These are phyloP conservation scores for Styphnolobium japonicum DNA, from an alignment of 306 rosid species.

Conservation along the genomic window DNA sequence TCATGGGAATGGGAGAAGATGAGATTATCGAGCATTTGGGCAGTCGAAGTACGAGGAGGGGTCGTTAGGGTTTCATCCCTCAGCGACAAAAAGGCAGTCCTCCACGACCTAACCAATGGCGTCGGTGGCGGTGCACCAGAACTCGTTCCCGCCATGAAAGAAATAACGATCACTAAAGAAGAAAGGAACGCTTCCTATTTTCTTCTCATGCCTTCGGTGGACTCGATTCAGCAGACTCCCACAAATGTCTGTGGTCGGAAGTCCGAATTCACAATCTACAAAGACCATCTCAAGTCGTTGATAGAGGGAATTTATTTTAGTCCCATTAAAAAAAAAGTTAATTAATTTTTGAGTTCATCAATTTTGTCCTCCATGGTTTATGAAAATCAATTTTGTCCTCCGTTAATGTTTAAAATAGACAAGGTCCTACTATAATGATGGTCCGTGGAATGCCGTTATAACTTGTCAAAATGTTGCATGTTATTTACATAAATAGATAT, in stretches of 20 bases:
- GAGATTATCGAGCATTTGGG: slow-evolving; percentile 52
- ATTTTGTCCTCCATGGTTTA: too few species aligned
- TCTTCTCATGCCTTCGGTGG: not conserved
- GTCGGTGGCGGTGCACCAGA: slow-evolving; percentile 30
- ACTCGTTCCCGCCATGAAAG: slow-evolving; percentile 39
- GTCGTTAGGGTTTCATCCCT: slow-evolving; percentile 74
- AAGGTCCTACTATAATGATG: too few species aligned
- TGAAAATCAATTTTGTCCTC: too few species aligned
- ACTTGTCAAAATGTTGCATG: too few species aligned
- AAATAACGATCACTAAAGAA: not conserved
- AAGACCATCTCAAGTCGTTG: too few species aligned
- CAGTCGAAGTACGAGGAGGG: slow-evolving; percentile 39
- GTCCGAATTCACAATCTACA: too few species aligned
- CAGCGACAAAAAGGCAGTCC: slow-evolving; percentile 72
- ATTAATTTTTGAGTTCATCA: too few species aligned
- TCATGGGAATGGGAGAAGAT: slow-evolving; percentile 60
- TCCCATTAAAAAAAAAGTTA: too few species aligned
- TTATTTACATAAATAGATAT: too few species aligned
- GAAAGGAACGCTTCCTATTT: not conserved
- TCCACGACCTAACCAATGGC: slow-evolving; percentile 58
- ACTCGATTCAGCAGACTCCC: not conserved
- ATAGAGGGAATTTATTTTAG: too few species aligned
- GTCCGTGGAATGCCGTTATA: too few species aligned
- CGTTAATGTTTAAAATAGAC: too few species aligned
- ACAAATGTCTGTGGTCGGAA: not conserved